These are phyloP conservation scores for Zarea fungicola DNA, from an alignment of 2,329 filamentous ascomycete species.

Conservation along the genomic window DNA sequence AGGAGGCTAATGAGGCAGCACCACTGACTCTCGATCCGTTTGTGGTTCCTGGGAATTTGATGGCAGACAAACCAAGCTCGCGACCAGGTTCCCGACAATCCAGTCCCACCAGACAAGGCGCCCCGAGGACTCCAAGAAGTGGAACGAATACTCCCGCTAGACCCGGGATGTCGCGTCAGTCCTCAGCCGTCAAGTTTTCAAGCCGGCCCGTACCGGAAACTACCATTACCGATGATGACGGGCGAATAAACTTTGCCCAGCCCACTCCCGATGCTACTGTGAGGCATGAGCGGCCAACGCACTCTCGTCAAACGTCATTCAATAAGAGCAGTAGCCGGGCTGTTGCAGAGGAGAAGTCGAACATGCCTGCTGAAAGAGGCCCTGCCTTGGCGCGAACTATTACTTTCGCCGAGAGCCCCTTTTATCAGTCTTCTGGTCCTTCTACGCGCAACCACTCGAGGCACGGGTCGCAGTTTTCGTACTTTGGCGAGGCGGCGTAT, in stretches of 20 bases:
- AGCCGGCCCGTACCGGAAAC: slow-evolving; percentile 69
- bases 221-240: slow-evolving; percentile 55
- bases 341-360: slow-evolving; percentile 54
- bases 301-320: slow-evolving; percentile 42
- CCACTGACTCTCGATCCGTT: slow-evolving; percentile 1
- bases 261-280: slow-evolving; percentile 19
- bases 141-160: slow-evolving; percentile 25
- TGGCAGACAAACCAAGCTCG: slow-evolving; percentile 9
- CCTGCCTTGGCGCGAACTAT: slow-evolving; percentile 53
- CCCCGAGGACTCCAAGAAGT: not conserved
- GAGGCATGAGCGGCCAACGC: slow-evolving; percentile 29
- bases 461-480: slow-evolving; percentile 31
- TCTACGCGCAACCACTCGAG: slow-evolving; percentile 28
- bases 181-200: slow-evolving; percentile 58
- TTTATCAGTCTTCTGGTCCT: slow-evolving; percentile 17
- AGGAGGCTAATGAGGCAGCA: not conserved
- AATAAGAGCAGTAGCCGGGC: slow-evolving; percentile 59
- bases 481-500: slow-evolving; percentile 31
- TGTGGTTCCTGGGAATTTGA: not conserved
- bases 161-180: slow-evolving; percentile 47
- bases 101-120: slow-evolving; percentile 21
- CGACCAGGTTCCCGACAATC: slow-evolving; percentile 21
- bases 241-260: slow-evolving; percentile 64
- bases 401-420: slow-evolving; percentile 50
- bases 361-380: slow-evolving; percentile 35